Evolutionary conservation across 2,329 filamentous ascomycete genomes (phyloP).

Genomic region (Ceratocystis lukuohia): DNA sequence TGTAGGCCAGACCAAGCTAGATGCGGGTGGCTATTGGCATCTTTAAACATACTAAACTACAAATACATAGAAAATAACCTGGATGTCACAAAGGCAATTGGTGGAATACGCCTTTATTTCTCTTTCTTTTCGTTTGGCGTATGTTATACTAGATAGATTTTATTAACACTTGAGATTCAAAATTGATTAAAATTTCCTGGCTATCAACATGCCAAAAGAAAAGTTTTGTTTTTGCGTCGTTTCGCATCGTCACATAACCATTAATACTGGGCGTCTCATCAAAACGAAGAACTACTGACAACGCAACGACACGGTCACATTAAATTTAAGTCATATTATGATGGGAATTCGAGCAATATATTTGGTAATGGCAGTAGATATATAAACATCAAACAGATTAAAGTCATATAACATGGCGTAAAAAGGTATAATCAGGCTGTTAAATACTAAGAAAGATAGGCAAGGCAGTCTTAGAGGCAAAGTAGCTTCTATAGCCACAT

Average conservation of each 20-base stretch:
- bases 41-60: not conserved
- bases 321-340: not conserved
- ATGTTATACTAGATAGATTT: not conserved
- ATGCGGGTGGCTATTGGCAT: not conserved
- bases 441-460: not conserved
- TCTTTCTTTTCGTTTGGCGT: not conserved
- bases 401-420: not conserved
- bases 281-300: no score
- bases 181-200: no score
- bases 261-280: no score
- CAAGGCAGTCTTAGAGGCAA: not conserved
- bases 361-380: not conserved
- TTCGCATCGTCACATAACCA: no score
- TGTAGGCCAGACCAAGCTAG: not conserved
- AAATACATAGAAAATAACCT: not conserved
- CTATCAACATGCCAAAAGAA: no score
- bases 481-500: not conserved
- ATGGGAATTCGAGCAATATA: not conserved
- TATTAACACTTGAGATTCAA: no score
- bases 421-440: not conserved
- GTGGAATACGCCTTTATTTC: not conserved
- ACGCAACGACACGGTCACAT: no score
- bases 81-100: not conserved
- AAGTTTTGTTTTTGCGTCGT: no score
- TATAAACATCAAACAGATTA: not conserved